Evolutionary conservation across 208 protist species (phyloP).

Genomic region (Wallacemonas sp.): DNA sequence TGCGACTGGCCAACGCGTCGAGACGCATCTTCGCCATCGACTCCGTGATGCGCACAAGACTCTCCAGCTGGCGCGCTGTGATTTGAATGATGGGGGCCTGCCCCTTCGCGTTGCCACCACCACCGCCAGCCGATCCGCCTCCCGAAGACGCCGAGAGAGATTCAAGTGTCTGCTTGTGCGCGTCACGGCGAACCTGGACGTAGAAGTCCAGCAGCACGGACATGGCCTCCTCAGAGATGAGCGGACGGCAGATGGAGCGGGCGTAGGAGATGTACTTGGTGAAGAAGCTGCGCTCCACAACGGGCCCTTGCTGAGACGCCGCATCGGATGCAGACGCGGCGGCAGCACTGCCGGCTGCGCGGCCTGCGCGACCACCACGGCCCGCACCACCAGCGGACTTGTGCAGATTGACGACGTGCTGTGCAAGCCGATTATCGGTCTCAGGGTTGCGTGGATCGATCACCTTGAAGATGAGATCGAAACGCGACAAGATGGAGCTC

Average conservation of each 20-base stretch:
- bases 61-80: constrained; percentile 95
- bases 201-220: constrained; percentile 95
- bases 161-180: constrained; percentile 78
- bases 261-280: constrained; percentile 97
- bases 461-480: constrained; percentile 99
- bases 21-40: constrained; percentile 97
- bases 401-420: constrained; percentile 97
- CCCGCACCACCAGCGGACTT: constrained; percentile 88
- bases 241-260: constrained; percentile 83
- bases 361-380: constrained; percentile 50
- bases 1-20: constrained; percentile 76
- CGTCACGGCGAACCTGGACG: constrained; percentile 91
- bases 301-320: not conserved
- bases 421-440: constrained; percentile 92
- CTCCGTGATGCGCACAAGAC: constrained; percentile 97
- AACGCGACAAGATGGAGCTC: constrained; percentile 99
- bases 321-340: constrained; percentile 5
- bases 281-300: constrained; percentile 84
- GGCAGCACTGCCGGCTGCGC: constrained; percentile 10
- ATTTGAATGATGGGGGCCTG: constrained; percentile 92
- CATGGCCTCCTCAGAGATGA: constrained; percentile 92
- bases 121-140: constrained; percentile 16
- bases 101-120: constrained; percentile 25
- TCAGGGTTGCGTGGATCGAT: constrained; percentile 96
- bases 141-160: constrained; percentile 28